Evolutionary conservation across 1,139 yeast genomes (phyloP), one percentile per base, ranked within the genome.

Genomic region (Nakaseomyces sp.): DNA sequence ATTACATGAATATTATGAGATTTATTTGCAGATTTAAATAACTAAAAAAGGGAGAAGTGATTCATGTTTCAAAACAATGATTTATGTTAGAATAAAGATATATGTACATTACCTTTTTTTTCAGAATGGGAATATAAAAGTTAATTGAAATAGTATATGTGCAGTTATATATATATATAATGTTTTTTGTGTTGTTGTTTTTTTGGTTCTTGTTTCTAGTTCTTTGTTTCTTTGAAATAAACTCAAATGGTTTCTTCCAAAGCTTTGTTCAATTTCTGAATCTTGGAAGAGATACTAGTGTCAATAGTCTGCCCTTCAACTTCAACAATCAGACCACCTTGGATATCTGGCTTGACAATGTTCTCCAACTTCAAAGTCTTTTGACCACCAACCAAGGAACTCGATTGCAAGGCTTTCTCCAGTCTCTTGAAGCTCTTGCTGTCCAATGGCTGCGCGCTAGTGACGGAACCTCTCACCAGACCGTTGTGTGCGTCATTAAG

Each of bases 301-400:
- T 91, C 99, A 58, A 88, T 95, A 52, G 97, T 89, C 69, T 83
- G 86, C 74, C 91, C 98, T 64, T 93, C 96, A 60, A 91, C 89
- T 70, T 89, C 96, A 50, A 91, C 96, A 57, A 93, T 72, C 67
- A 91, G 78, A 61, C 98, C 99, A 63, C 99, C 98, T 65, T 86
- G 76, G 63, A 91, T 85, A 53, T 85, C 95, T 53, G 95, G 87
- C 73, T 86, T 79, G 53, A 91, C 83, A 54, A 73, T 74, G 75
- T 88, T 91, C 57, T 79, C 71, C 59, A 93, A 73, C 73, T 82
- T 82, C 68, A 91, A 78, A 58, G 91, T 79, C 74, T 89, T 84
- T 60, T 87, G 91, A 48, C 74, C 70, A 55, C 95, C 95, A 50
- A 89, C 95, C 62, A 81, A 82, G 54, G 76, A 69, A 40, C 96